Evolutionary conservation across 2,329 filamentous ascomycete genomes (phyloP), one percentile per base, ranked within the genome.

Genomic region (Verticillium klebahnii): DNA sequence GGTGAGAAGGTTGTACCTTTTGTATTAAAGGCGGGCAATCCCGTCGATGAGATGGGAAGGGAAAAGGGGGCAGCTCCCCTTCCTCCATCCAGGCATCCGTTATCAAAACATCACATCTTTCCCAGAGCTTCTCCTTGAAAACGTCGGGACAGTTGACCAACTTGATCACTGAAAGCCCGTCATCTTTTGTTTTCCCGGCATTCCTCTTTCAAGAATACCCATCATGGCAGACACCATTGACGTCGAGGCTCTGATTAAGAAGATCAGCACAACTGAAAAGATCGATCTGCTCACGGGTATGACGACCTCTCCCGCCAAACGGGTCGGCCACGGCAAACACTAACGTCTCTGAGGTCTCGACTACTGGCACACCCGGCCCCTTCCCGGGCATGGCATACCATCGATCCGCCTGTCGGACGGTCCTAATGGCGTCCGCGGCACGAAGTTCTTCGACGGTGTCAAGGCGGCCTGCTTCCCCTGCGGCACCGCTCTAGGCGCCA

Each of bases 331-430:
- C 19, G 34, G 36, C n/a, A 5, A 29, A 45, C 56, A 40, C 57
- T 58, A 31, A 60, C 32, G 5, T 4, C 12, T 23, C n/a, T 6
- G 60, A 83, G 86, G 86, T 61, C 80, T 83, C 66, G 88, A 90
- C 74, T 89, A 89, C 69, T 91, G 88, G 88, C 85, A 89, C 69
- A 89, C 88, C 37, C 83, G 85, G 66, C 73, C 83, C 14, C 77
- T 90, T 7, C 84, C 85, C 12, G 72, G 84, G 31, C 81, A 87
- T 68, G 83, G 84, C 1, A 80, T 90, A 39, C 88, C 88, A 5
- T 85, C 87, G 0, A 78, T 90, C 37, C 85, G 88, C 57, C 80
- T 88, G 56, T 84, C 85, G 39, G 89, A 91, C 67, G 88, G 23
- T 2, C 23, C 23, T 2, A 23, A 23, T 23, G 23, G 23, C 23